A percentile compares a stretch with the other conserved stretches of the same genome.
phyloP scores from a whole-genome alignment of 371 early-diverging fungal genomes.

The Saksenaea vasiformis region DNA sequence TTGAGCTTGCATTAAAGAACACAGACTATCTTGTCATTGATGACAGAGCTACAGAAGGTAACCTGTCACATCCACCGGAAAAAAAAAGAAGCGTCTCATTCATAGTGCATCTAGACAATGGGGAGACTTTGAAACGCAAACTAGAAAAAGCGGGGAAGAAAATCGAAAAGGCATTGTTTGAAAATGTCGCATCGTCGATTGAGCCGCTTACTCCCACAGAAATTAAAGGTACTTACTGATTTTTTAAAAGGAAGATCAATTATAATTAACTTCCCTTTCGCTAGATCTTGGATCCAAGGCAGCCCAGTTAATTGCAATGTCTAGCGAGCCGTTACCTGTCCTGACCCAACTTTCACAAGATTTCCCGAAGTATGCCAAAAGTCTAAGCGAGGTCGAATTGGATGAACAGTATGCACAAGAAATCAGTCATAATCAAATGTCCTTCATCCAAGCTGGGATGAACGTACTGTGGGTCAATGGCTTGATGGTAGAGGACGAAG shows the following conservation, averaged over 20 bases:
- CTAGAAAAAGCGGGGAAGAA: conserved; percentile 32
- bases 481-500: conserved; percentile 47
- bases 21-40: conserved; percentile 95
- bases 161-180: conserved; percentile 31
- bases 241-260: background rate
- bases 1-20: conserved; percentile 88
- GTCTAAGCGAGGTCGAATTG: conserved; percentile 52
- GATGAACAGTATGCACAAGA: conserved; percentile 30
- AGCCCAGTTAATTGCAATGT: conserved; percentile 63
- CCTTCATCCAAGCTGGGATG: conserved; percentile 23
- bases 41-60: conserved; percentile 67
- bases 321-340: conserved; percentile 60
- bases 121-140: conserved; percentile 27
- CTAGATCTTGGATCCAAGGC: conserved; percentile 68
- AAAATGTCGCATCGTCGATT: conserved; percentile 50
- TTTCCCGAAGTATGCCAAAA: conserved; percentile 84
- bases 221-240: conserved; percentile 43
- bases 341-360: conserved; percentile 73
- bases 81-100: background rate
- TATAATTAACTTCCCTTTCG: background rate
- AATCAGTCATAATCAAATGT: conserved; percentile 35
- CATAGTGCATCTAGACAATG: background rate
- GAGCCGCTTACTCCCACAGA: conserved; percentile 63
- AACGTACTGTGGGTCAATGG: conserved; percentile 75
- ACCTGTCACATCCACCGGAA: background rate